Evolutionary conservation across 768 basidiomycete genomes (phyloP).

Genomic region (Leccinum sublutescens): DNA sequence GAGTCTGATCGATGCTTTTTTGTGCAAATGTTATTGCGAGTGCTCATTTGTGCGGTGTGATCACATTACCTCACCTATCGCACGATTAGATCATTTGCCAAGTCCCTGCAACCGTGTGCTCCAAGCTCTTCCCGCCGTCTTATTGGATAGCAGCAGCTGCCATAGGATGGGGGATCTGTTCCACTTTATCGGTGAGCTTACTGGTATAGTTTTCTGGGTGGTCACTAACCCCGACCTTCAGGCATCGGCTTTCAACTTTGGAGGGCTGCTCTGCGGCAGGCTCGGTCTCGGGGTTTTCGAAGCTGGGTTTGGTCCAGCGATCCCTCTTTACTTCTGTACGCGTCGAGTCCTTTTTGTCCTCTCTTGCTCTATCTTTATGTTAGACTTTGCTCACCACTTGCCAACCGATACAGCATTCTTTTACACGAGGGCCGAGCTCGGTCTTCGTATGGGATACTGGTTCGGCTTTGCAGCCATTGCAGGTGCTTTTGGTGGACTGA

Average conservation of each 20-base stretch:
- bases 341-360: slow-evolving; percentile 1
- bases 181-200: slow-evolving; percentile 60
- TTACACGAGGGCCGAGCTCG: slow-evolving; percentile 74
- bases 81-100: slow-evolving; percentile 59
- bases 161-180: slow-evolving; percentile 74
- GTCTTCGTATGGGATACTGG: slow-evolving; percentile 77
- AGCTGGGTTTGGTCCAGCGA: slow-evolving; percentile 73
- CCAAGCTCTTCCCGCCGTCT: slow-evolving; percentile 68
- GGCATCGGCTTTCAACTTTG: slow-evolving; percentile 61
- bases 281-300: slow-evolving; percentile 75
- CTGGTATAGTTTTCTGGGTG: background rate
- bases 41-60: background rate
- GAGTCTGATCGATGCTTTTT: slow-evolving; percentile 17
- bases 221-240: slow-evolving; percentile 22
- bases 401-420: slow-evolving; percentile 56
- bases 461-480: slow-evolving; percentile 84
- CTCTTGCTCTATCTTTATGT: background rate
- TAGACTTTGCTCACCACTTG: background rate
- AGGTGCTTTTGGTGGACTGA: slow-evolving; percentile 81
- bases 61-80: background rate
- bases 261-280: slow-evolving; percentile 55
- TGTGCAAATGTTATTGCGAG: background rate
- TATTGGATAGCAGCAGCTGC: slow-evolving; percentile 65
- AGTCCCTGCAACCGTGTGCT: slow-evolving; percentile 62
- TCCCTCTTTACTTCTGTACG: slow-evolving; percentile 78